A percentile compares a stretch with the other conserved stretches of the same genome.
phyloP scores from a whole-genome alignment of 345 rosid species.

The Eucalyptus polybractea region DNA sequence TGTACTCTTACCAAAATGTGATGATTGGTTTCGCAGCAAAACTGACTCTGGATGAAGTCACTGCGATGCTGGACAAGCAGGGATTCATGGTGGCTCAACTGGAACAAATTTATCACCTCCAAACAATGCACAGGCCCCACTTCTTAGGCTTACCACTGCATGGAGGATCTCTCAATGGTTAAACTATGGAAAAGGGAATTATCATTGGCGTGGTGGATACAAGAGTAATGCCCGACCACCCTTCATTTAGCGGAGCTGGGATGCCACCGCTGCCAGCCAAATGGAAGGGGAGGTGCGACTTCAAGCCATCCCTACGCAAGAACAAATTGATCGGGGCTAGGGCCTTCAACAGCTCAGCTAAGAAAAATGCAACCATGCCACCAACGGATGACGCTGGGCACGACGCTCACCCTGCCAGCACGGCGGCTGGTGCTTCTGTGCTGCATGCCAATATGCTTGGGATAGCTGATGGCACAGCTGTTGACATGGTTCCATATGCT shows the following conservation, averaged over 20 bases:
- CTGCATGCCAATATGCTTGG: neutral
- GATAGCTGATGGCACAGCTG: neutral
- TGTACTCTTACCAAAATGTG: neutral
- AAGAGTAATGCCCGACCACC: neutral
- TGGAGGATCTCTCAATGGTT: neutral
- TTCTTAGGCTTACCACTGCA: neutral
- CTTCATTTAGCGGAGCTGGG: neutral
- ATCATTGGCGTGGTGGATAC: neutral
- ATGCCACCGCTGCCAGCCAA: neutral
- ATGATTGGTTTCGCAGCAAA: neutral
- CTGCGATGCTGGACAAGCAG: neutral
- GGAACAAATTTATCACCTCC: neutral
- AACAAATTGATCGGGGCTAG: neutral
- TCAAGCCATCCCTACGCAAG: neutral
- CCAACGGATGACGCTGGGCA: neutral
- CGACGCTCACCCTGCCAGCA: neutral
- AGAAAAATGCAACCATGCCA: neutral
- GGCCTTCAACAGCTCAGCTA: neutral
- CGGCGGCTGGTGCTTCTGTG: neutral
- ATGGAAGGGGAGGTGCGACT: neutral
- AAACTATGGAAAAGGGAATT: neutral
- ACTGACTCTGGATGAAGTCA: neutral
- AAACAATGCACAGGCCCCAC: neutral
- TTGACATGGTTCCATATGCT: neutral
- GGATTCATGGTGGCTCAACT: neutral